phyloP scores from a whole-genome alignment of 139 green algal species.

The Ettlia oleoabundans region DNA sequence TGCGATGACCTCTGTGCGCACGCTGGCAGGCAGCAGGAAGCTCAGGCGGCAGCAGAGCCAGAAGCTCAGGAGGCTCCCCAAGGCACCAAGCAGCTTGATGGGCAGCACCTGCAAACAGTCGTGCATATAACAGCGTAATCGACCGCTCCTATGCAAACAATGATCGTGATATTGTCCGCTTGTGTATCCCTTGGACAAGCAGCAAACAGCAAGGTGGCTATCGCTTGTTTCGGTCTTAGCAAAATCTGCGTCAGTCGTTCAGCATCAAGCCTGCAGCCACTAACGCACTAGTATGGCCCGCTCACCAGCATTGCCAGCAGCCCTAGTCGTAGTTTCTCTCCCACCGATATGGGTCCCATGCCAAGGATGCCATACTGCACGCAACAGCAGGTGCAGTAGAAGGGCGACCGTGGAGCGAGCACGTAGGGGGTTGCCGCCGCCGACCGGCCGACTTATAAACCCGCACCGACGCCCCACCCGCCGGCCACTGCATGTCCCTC shows the following conservation, averaged over 20 bases:
- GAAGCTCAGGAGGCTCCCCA: conserved; percentile 56
- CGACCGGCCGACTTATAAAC: not conserved
- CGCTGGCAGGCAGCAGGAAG: conserved; percentile 35
- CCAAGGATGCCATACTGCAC: conserved; percentile 39
- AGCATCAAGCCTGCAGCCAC: not conserved
- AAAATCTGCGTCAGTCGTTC: too few species aligned
- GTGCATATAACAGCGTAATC: not conserved
- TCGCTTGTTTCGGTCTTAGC: too few species aligned
- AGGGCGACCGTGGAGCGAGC: too few species aligned
- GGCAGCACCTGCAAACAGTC: conserved; percentile 52
- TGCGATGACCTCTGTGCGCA: conserved; percentile 34
- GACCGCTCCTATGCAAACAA: too few species aligned
- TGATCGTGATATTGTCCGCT: too few species aligned
- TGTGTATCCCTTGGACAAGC: too few species aligned
- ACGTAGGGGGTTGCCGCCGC: not conserved
- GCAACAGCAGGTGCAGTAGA: not conserved
- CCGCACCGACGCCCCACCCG: too few species aligned
- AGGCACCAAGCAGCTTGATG: conserved; percentile 47
- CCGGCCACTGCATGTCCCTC: too few species aligned
- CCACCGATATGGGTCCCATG: conserved; percentile 9
- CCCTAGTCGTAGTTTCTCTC: conserved; percentile 42
- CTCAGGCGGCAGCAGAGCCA: conserved; percentile 53
- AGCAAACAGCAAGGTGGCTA: too few species aligned
- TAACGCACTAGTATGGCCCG: not conserved
- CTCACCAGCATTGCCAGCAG: conserved; percentile 46